Conservation (phyloP, 257 asterid species). For the Linderniella brevidens region DNA sequence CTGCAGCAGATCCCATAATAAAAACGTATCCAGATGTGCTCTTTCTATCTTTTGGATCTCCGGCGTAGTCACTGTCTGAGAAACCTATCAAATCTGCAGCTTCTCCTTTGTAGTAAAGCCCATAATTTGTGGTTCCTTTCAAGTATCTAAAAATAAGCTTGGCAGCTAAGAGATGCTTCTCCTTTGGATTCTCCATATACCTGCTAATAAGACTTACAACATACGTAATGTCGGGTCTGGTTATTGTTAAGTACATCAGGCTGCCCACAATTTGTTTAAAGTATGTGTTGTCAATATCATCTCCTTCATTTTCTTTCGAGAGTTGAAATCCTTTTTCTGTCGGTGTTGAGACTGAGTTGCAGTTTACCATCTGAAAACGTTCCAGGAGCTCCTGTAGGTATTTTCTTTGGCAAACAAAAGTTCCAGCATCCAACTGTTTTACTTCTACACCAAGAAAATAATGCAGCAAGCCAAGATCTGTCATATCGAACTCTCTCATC, state of each 20-base stretch:
- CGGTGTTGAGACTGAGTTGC: background rate
- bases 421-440: background rate
- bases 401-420: background rate
- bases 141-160: background rate
- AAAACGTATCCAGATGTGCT: background rate
- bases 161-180: background rate
- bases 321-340: background rate
- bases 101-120: background rate
- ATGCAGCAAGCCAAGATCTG: background rate
- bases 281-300: background rate
- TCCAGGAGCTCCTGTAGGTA: background rate
- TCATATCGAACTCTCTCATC: background rate
- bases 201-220: background rate
- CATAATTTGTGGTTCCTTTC: too few relatives aligned
- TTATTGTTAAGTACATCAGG: background rate
- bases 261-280: background rate
- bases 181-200: background rate
- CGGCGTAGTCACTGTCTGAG: background rate
- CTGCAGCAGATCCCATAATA: background rate
- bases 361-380: background rate
- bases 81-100: background rate
- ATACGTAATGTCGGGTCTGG: background rate
- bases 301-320: background rate
- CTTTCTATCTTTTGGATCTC: background rate
- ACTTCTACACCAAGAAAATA: background rate